Evolutionary conservation across 2,329 filamentous ascomycete species (phyloP), one percentile per base, ranked within the genome.

Genomic region (Cladosporium sphaerospermum): DNA sequence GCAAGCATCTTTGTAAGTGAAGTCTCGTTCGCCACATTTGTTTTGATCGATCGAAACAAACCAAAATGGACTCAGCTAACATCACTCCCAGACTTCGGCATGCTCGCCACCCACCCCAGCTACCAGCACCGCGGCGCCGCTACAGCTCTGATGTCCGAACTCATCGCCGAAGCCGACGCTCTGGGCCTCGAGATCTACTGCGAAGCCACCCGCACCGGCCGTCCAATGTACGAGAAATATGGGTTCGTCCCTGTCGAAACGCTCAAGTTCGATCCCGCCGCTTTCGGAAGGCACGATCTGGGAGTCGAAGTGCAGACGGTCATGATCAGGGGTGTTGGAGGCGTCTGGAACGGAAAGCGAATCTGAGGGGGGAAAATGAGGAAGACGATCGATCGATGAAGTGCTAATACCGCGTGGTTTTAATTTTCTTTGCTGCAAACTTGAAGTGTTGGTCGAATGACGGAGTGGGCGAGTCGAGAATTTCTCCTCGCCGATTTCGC

Each of bases 51-150:
- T 44, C 41, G 19, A 31, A 31, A 13, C 41, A 44, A 13, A 44
- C 18, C 41, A n/a, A 31, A 45, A 16, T 19, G 9, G 10, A 13
- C 42, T 28, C 23, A 31, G 8, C 42, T 45, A 10, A 31, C 19
- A 14, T 7, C 42, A 2, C 5, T 32, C 11, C 32, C 52, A 67
- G 64, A 67, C 42, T 59, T 67, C 51, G 62, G 61, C 57, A 67
- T 69, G 59, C 60, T 72, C 31, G 64, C 61, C 9, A 75, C 73
- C 23, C 66, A 72, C 56, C 72, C 73, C 0, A 63, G 66, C 2
- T 66, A 74, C 41, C 72, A 73, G 33, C 61, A 71, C 13, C 67
- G 69, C 13, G 74, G 74, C 1, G 73, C 73, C 9, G 74, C 65
- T 7, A 67, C 56, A 3, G 63, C 74, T 56, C 59, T 75, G 34